Evolutionary conservation across 139 green algal species (phyloP), one percentile per base, ranked within the genome.

Genomic region (Picocystis salinarum): DNA sequence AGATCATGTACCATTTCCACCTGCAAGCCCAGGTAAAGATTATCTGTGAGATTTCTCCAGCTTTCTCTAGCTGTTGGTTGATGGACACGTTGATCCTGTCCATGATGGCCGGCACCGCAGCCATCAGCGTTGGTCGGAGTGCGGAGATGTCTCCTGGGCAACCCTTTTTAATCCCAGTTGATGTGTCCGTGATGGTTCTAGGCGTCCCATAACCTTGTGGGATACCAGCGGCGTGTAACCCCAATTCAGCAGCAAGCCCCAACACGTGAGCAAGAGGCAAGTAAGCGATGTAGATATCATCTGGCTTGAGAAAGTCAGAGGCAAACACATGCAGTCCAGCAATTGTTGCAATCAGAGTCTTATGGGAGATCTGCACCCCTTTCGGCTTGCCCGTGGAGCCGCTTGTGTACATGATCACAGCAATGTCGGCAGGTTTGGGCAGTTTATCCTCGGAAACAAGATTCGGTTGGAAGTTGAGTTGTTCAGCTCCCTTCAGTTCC

Each of bases 361-460:
- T 10, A 33, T 72, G 59, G 6, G 61, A 53, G n/a, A 72, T 29
- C 47, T 70, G 42, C 12, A 52, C 62, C 7, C 62, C 62, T 41
- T 71, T 71, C 12, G 62, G 62, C 13, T 44, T 24, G 17, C 59
- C 59, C 11, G 59, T 68, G n/a, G 58, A 61, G 28, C 59, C 59
- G 33, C 51, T 77, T n/a, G 86, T 96, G 74, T 96, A 96, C 64
- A 76, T 93, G 25, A 96, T 80, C n/a, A 72, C 79, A 23, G 78
- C 81, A 1, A 82, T 42, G 51, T 92, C 82, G 13, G 53, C 54
- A 6, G 82, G 73, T 27, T 72, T 58, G 4, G 77, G 74, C 10
- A 84, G 82, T 17, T 74, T 56, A 65, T 93, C 17, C 13, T 53
- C 19, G n/a, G 34, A 39, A 11, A 40, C 39, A 15, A 39, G 20